A percentile compares a stretch with the other conserved stretches of the same genome.
These are phyloP conservation scores for Backusella parvicylindrica DNA, from an alignment of 192 early-diverging fungal genomes.

Conservation along the genomic window DNA sequence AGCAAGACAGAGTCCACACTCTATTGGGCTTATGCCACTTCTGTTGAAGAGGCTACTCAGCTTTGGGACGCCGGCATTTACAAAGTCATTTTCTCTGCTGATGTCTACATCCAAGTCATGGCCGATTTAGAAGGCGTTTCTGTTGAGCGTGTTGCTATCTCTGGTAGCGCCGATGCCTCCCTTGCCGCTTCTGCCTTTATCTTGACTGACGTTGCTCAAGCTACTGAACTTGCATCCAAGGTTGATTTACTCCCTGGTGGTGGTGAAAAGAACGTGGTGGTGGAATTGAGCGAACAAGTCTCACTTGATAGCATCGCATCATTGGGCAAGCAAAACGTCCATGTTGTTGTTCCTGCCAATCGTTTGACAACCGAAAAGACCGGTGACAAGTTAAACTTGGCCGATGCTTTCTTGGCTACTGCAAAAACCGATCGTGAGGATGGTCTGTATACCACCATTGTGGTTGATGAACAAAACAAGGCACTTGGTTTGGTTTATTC, in stretches of 20 bases:
- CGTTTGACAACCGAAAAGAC: conserved; percentile 32
- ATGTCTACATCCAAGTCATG: conserved; percentile 21
- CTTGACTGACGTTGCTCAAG: conserved; percentile 4
- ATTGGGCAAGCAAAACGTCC: conserved; percentile 30
- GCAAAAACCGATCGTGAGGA: conserved; percentile 84
- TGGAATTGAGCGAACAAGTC: conserved; percentile 14
- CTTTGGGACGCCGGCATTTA: conserved; percentile 47
- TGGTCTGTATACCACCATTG: conserved; percentile 87
- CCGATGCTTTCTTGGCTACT: conserved; percentile 53
- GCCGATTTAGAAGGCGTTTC: conserved; percentile 35
- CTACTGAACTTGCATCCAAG: conserved; percentile 20
- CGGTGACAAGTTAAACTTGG: conserved; percentile 42
- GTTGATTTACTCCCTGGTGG: conserved; percentile 35
- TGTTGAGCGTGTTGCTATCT: conserved; percentile 42
- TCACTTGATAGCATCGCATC: conserved; percentile 31
- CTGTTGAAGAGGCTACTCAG: conserved; percentile 38
- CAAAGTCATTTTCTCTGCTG: conserved; percentile 39
- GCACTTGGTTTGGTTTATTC: conserved; percentile 94
- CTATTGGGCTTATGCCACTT: conserved; percentile 41
- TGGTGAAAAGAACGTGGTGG: conserved; percentile 35
- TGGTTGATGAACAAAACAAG: conserved; percentile 86
- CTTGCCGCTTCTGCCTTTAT: conserved; percentile 33
- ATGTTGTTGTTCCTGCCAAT: conserved; percentile 29
- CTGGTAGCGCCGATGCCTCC: conserved; percentile 8
- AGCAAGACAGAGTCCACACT: conserved; percentile 14